phyloP scores from a whole-genome alignment of 371 early-diverging fungal genomes.

The Entomophthora muscae region DNA sequence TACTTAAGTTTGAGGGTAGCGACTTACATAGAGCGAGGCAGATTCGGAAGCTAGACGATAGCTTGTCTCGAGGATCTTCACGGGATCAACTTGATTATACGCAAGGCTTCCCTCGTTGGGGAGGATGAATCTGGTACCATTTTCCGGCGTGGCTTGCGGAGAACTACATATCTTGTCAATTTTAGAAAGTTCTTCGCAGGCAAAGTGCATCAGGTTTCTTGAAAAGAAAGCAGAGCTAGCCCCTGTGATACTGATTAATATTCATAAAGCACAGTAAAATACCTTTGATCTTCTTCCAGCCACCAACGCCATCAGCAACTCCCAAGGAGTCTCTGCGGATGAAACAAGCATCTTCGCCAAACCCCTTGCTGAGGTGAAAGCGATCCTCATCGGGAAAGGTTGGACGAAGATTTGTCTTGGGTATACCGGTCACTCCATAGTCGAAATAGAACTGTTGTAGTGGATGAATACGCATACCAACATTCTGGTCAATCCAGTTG shows the following conservation, averaged over 20 bases:
- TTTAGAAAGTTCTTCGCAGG: conserved; percentile 57
- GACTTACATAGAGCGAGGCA: conserved; percentile 4
- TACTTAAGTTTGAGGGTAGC: neutral
- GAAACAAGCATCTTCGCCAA: conserved; percentile 74
- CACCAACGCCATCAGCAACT: conserved; percentile 76
- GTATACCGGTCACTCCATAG: conserved; percentile 8
- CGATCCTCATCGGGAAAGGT: conserved; percentile 1
- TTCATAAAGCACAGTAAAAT: neutral
- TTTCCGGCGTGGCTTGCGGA: neutral
- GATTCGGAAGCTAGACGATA: conserved; percentile 36
- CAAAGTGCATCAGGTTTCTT: conserved; percentile 83
- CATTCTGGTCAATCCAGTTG: neutral
- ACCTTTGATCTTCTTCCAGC: conserved; percentile 29
- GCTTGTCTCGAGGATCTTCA: conserved; percentile 52
- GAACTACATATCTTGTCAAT: conserved; percentile 27
- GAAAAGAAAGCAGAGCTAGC: conserved; percentile 80
- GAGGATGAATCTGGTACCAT: neutral
- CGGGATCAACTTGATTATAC: conserved; percentile 56
- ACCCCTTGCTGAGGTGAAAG: conserved; percentile 27
- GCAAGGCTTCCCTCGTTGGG: conserved; percentile 28
- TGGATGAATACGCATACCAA: neutral
- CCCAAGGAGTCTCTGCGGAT: conserved; percentile 58
- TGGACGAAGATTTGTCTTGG: conserved; percentile 2
- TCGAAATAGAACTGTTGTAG: conserved; percentile 3
- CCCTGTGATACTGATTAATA: conserved; percentile 2